Evolutionary conservation across 1,139 yeast species (phyloP).

Genomic region (Debaryomyces psychrophilus): DNA sequence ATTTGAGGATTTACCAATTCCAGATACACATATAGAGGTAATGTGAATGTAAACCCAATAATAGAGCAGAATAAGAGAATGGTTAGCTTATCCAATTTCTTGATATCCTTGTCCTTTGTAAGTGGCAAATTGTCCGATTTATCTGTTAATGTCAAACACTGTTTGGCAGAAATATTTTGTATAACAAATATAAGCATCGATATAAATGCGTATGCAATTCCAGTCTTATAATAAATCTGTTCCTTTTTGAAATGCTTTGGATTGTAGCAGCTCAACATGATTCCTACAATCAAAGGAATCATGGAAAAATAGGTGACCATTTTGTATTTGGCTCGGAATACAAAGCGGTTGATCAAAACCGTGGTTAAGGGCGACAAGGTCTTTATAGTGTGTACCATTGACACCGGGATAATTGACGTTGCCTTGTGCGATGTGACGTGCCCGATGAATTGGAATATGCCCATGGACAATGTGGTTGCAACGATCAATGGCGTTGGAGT

Average conservation of each 20-base stretch:
- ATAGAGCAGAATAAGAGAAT: slow-evolving; percentile 82
- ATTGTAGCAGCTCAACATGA: slow-evolving; percentile 77
- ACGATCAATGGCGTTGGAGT: slow-evolving; percentile 60
- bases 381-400: slow-evolving; percentile 88
- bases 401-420: slow-evolving; percentile 84
- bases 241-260: slow-evolving; percentile 27
- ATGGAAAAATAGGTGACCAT: slow-evolving; percentile 74
- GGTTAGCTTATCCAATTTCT: slow-evolving; percentile 77
- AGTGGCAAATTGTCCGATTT: slow-evolving; percentile 22
- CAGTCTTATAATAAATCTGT: slow-evolving; percentile 50
- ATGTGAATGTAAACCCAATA: slow-evolving; percentile 75
- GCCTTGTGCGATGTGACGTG: slow-evolving; percentile 90
- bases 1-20: slow-evolving; percentile 53
- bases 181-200: slow-evolving; percentile 88
- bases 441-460: slow-evolving; percentile 86
- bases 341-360: slow-evolving; percentile 71
- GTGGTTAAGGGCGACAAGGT: slow-evolving; percentile 88
- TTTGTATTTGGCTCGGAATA: slow-evolving; percentile 61
- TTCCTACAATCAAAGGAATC: slow-evolving; percentile 77
- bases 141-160: slow-evolving; percentile 58
- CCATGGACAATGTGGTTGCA: slow-evolving; percentile 85
- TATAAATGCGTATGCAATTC: slow-evolving; percentile 72
- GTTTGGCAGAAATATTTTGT: slow-evolving; percentile 90
- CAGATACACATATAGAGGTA: slow-evolving; percentile 72
- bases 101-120: slow-evolving; percentile 26